These are phyloP conservation scores for Zymoseptoria passerinii DNA, from an alignment of 2,329 filamentous ascomycete genomes.

Conservation along the genomic window DNA sequence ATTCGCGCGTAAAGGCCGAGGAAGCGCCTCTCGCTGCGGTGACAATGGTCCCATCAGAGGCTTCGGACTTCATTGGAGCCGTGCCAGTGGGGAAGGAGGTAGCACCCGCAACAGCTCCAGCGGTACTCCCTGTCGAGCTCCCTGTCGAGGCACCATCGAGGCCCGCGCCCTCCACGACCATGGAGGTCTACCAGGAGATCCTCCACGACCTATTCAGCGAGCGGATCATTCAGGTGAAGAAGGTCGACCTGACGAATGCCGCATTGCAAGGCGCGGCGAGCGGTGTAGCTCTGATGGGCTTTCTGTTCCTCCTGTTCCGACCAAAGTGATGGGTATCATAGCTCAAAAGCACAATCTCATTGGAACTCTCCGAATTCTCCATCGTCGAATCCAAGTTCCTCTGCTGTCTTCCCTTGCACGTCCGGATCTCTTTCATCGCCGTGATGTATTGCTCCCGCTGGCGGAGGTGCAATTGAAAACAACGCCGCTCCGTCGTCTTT, in stretches of 20 bases:
- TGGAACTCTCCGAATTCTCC: conserved; percentile 82
- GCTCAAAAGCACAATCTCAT: conserved; percentile 22
- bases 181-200: conserved; percentile 14
- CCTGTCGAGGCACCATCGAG: not conserved
- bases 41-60: conserved; percentile 20
- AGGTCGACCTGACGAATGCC: conserved; percentile 39
- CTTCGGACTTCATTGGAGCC: conserved; percentile 11
- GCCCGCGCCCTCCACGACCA: not conserved
- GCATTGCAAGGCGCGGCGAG: conserved; percentile 38
- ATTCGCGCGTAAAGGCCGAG: conserved; percentile 1
- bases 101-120: not conserved
- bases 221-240: conserved; percentile 36
- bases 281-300: conserved; percentile 31
- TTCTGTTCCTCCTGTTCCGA: conserved; percentile 29
- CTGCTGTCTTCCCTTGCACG: conserved; percentile 28
- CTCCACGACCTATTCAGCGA: conserved; percentile 36
- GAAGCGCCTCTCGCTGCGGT: conserved; percentile 4
- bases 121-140: not conserved
- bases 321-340: conserved; percentile 18
- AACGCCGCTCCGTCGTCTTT: conserved; percentile 38
- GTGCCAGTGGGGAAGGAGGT: conserved; percentile 2
- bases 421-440: conserved; percentile 37
- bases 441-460: conserved; percentile 35
- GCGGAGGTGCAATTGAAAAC: conserved; percentile 71
- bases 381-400: conserved; percentile 75